phyloP scores from a whole-genome alignment of 345 rosid species.

The Odontarrhena argentea region DNA sequence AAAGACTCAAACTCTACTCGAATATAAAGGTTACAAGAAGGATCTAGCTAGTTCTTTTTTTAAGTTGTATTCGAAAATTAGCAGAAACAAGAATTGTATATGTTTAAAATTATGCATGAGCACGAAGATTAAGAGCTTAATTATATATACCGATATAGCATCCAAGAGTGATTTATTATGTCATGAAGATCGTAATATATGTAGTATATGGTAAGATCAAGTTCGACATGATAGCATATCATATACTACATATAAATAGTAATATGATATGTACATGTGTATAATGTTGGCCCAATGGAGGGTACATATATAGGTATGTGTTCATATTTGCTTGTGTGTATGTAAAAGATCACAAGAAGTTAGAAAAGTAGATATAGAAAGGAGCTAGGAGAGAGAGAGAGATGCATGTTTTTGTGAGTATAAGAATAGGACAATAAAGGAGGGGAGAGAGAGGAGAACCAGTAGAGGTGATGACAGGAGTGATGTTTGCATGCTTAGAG shows the following conservation, averaged over 20 bases:
- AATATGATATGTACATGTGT: not conserved
- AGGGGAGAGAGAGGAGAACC: slow-evolving; percentile 44
- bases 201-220: slow-evolving; percentile 6
- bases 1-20: not conserved
- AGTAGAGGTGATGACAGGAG: slow-evolving; percentile 92
- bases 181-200: not conserved
- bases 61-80: not conserved
- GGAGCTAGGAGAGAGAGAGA: not conserved
- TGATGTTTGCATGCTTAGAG: slow-evolving; percentile 82
- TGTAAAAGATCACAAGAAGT: not conserved
- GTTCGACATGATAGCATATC: not conserved
- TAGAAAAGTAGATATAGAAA: not conserved
- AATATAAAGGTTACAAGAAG: not conserved
- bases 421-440: too few relatives aligned
- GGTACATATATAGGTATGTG: not conserved
- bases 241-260: too few relatives aligned
- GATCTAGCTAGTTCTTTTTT: not conserved
- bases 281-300: not conserved
- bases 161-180: not conserved
- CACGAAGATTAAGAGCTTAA: not conserved
- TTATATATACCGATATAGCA: not conserved
- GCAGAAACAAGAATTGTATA: too few relatives aligned
- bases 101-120: slow-evolving; percentile 6
- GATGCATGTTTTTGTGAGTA: not conserved
- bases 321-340: not conserved